Evolutionary conservation across 805 yeast genomes (phyloP), one percentile per base, ranked within the genome.

Genomic region (Kodamaea sagamina): DNA sequence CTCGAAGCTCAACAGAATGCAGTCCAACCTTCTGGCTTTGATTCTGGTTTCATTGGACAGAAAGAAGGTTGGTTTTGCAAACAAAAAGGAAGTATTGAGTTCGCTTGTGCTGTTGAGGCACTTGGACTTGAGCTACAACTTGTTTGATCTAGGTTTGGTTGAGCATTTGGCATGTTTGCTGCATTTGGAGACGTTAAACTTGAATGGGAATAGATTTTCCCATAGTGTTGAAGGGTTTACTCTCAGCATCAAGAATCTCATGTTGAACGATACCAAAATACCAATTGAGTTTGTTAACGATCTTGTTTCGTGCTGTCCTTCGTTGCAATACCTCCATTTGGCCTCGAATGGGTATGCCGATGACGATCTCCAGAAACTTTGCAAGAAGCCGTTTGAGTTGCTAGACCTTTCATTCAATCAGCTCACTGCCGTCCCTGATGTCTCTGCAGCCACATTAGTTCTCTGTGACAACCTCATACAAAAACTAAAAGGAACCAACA

Each of bases 41-140:
- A 52, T 49, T n/a, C 62, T 71, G 4, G 67, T 82, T 0, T 74
- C 87, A 0, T 56, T 89, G 31, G 77, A 75, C 24, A 58, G 67
- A 17, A 61, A 72, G 43, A 44, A 63, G 6, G 61, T 85, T 3
- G 35, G 32, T 7, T 7, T 13, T 8, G 16, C 24, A 32, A 18
- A 6, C 11, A 13, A 32, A 44, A 44, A 11, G 49, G 10, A 13
- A 22, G 31, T 45, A 55, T 71, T 38, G 42, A 34, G 25, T 63
- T 61, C 28, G 16, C 34, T 49, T n/a, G 27, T 19, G 27, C 8
- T 43, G 42, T 26, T 45, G n/a, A 21, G 42, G 28, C 41, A 53
- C 46, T 63, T 89, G 29, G 87, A 85, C 59, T 50, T 89, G 38
- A 74, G 88, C 9, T 77, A 63, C 55, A 84, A 87, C 56, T 59